These are phyloP conservation scores for Microcera coccophila DNA, from an alignment of 2,329 filamentous ascomycete genomes.

Conservation along the genomic window DNA sequence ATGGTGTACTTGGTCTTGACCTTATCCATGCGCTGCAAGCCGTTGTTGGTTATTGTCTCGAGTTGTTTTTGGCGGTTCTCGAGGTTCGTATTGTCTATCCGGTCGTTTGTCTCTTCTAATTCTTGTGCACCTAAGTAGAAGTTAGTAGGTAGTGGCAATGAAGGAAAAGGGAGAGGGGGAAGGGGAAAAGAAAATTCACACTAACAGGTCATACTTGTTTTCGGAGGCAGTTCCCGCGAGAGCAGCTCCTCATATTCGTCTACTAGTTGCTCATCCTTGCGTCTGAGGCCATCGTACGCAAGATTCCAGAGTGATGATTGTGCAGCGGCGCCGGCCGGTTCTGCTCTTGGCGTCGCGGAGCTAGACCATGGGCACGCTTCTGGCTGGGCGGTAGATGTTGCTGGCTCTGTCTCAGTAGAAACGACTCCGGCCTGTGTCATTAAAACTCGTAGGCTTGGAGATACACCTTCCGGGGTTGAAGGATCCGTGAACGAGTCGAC, in stretches of 20 bases:
- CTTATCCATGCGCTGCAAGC: conserved; percentile 15
- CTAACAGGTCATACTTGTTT: not conserved
- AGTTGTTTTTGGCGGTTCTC: not conserved
- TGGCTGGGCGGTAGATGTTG: not conserved
- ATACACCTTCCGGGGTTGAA: not conserved
- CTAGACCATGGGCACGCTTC: not conserved
- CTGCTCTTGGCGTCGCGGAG: not conserved
- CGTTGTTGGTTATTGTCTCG: conserved; percentile 11
- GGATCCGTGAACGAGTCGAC: not conserved
- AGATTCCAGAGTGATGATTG: conserved; percentile 24
- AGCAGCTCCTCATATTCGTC: conserved; percentile 25
- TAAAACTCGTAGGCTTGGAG: not conserved
- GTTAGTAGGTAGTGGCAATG: not conserved
- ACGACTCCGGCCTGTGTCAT: not conserved
- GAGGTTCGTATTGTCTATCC: not conserved
- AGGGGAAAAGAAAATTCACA: not conserved
- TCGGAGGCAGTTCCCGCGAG: not conserved
- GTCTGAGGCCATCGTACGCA: conserved; percentile 25
- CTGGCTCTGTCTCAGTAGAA: not conserved
- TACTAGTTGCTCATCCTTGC: conserved; percentile 15
- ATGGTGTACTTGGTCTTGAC: conserved; percentile 17
- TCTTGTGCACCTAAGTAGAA: not conserved
- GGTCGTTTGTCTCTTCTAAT: not conserved
- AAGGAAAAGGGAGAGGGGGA: not conserved
- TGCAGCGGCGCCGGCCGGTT: not conserved